Evolutionary conservation across 768 basidiomycete species (phyloP).

Genomic region (Candolleomyces aberdarensis): DNA sequence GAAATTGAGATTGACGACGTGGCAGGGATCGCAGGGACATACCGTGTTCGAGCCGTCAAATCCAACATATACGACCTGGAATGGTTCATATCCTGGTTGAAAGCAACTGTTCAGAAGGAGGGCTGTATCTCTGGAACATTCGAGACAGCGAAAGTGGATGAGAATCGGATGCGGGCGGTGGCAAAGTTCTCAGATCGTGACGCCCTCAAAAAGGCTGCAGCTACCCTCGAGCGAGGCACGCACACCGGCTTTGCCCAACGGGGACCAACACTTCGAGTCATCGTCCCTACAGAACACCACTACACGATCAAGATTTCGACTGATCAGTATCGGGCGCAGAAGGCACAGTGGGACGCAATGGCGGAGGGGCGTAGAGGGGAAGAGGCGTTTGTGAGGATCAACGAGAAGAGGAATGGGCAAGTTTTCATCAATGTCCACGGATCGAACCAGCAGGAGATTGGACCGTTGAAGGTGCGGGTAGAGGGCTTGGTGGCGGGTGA

Average conservation of each 20-base stretch:
- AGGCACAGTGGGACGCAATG: constrained; percentile 45
- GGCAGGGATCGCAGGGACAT: neutral
- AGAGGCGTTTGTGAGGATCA: constrained; percentile 30
- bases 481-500: constrained; percentile 53
- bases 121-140: neutral
- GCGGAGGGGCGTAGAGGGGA: constrained; percentile 26
- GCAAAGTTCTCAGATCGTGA: constrained; percentile 50
- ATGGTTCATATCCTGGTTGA: neutral
- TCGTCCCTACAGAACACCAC: constrained; percentile 1
- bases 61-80: constrained; percentile 4
- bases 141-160: constrained; percentile 2
- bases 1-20: neutral
- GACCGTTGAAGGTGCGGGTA: constrained; percentile 56
- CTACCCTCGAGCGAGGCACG: constrained; percentile 26
- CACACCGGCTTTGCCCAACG: neutral
- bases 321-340: constrained; percentile 51
- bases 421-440: constrained; percentile 47
- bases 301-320: neutral
- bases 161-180: constrained; percentile 22
- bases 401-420: constrained; percentile 9
- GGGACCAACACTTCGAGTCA: neutral
- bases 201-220: constrained; percentile 38
- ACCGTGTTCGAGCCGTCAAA: constrained; percentile 2
- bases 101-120: neutral
- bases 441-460: constrained; percentile 49